Evolutionary conservation across 768 basidiomycete species (phyloP).

Genomic region (Trametes cingulata): DNA sequence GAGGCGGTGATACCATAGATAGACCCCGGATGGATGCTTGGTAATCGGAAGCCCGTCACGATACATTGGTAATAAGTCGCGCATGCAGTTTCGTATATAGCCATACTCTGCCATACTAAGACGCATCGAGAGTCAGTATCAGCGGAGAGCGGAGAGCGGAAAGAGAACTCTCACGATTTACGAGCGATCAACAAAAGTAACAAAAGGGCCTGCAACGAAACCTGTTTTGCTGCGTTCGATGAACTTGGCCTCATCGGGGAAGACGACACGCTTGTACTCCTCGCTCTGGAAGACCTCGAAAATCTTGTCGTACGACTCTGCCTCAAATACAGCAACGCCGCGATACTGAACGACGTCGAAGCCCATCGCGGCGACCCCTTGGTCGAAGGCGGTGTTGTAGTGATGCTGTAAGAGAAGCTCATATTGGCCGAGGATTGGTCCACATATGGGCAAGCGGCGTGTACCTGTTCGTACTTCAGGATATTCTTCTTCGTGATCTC

Average conservation of each 20-base stretch:
- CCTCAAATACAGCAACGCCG: conserved; percentile 36
- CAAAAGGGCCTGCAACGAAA: not conserved
- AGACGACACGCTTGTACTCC: conserved; percentile 21
- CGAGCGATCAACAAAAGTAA: not conserved
- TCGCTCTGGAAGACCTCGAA: conserved; percentile 29
- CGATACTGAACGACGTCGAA: conserved; percentile 28
- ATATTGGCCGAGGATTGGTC: not conserved
- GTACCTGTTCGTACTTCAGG: conserved; percentile 13
- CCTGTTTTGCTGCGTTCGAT: conserved; percentile 19
- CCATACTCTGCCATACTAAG: too few relatives aligned
- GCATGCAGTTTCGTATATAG: not conserved
- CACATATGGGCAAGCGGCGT: too few relatives aligned
- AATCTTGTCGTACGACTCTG: conserved; percentile 36
- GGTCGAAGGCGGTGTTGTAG: conserved; percentile 14
- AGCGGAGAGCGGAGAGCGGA: too few relatives aligned
- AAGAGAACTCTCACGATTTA: not conserved
- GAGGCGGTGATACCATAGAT: too few relatives aligned
- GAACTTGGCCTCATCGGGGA: conserved; percentile 23
- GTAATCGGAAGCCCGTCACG: too few relatives aligned
- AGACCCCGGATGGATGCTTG: too few relatives aligned
- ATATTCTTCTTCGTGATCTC: conserved; percentile 17
- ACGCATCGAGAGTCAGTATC: too few relatives aligned
- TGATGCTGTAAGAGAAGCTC: conserved; percentile 4
- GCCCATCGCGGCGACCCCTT: conserved; percentile 19
- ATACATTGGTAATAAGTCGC: too few relatives aligned